Base-by-base conservation (phyloP, 257 asterid species). In the Verbena officinalis region DNA sequence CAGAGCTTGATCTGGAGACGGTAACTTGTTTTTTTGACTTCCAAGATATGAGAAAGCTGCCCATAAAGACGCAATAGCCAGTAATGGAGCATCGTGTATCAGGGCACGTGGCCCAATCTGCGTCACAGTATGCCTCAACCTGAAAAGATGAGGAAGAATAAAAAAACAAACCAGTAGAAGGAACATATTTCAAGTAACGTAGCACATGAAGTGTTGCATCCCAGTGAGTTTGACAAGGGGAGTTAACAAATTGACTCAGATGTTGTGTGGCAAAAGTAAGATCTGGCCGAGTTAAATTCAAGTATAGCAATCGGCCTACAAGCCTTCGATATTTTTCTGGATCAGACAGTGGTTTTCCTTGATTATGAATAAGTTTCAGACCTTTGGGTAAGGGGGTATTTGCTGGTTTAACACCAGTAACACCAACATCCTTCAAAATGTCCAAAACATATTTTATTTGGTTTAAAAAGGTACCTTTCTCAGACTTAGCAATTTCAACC, bases 41-140 rank as follows among this genome's bases (percentile, higher is more conserved):
- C 65, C 51, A 59, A 19, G 65, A 59, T 10, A 59, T 40, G 0
- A 59, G 34, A 1, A 33, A 59, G 6, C 11, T 2, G 8, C 65
- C 65, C 0, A 57, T 23, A 7, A 14, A 57, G 12, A 57, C 16
- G 16, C 63, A 57, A 17, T 13, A 57, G 5, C 63, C 63, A 1
- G 46, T 30, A 6, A 57, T 2, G 33, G 63, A 57, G 7, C 27
- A 2, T 7, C 48, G 14, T 1, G 63, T 57, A 7, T 15, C 46
- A 2, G 4, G 23, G 19, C 63, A 57, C 5, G 63, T 10, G 0
- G 23, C 65, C 65, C 53, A 59, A 23, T 59, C 65, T 0, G 65
- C 50, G 39, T 59, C 50, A 22, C 65, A 38, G 12, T 39, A 59
- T 3, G 65, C 50, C 0, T 15, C 8, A 59, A 31, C 50, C 34